Percentiles rank a stretch among this genome's conserved stretches.
These are phyloP conservation scores for Auricularia cornea DNA, from an alignment of 768 basidiomycete species.

Conservation along the genomic window DNA sequence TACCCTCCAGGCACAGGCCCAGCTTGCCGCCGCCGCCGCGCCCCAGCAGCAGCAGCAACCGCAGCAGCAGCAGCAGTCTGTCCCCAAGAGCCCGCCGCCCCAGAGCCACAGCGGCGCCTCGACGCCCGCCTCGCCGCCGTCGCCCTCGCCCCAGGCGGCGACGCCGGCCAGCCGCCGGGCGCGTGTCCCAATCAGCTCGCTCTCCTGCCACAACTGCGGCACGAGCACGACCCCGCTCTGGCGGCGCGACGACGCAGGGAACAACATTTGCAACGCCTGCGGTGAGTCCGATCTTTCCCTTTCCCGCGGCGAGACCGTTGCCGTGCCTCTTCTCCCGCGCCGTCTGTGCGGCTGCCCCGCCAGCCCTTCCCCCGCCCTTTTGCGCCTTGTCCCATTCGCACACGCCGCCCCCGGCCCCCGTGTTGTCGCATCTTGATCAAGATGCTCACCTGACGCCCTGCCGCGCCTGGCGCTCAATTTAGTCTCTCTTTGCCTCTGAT, in stretches of 20 bases:
- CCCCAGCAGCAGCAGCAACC: constrained; percentile 12
- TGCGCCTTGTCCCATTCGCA: constrained; percentile 5
- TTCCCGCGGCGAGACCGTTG: background rate
- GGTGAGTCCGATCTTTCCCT: constrained; percentile 45
- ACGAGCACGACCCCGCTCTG: constrained; percentile 86
- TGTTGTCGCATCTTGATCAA: background rate
- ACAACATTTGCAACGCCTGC: constrained; percentile 92
- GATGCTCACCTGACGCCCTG: background rate
- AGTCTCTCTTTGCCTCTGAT: background rate
- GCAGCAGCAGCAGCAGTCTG: no score
- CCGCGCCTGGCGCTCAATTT: background rate
- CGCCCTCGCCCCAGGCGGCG: background rate
- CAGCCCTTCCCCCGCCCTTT: constrained; percentile 4
- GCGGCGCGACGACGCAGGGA: constrained; percentile 84
- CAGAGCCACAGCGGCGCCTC: background rate
- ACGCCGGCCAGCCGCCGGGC: constrained; percentile 11
- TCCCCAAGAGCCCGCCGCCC: background rate
- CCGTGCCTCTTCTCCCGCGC: background rate
- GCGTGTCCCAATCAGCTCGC: constrained; percentile 51
- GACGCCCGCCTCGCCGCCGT: constrained; percentile 6
- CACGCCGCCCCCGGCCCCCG: background rate
- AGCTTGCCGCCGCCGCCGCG: constrained; percentile 19
- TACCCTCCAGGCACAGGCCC: constrained; percentile 40
- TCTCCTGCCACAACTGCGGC: constrained; percentile 82
- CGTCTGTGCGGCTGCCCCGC: background rate